phyloP scores from a whole-genome alignment of 2,329 filamentous ascomycete genomes.

The Acrocalymma vagum region DNA sequence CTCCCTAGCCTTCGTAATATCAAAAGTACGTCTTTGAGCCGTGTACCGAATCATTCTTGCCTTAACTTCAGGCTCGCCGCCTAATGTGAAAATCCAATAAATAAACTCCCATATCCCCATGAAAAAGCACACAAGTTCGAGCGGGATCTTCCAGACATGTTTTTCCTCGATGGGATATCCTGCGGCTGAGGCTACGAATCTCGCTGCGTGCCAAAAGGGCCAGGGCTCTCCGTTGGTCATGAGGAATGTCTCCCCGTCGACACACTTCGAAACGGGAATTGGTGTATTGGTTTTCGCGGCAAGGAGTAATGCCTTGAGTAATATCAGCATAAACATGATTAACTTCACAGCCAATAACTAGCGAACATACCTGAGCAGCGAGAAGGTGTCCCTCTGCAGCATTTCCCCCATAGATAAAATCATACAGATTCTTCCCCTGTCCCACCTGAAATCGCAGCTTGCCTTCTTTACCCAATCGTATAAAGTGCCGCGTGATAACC shows the following conservation, averaged over 20 bases:
- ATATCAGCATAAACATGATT: too few species aligned
- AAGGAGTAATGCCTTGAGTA: too few species aligned
- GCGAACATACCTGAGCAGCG: too few species aligned
- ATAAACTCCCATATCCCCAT: conserved; percentile 14
- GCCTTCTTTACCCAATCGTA: too few species aligned
- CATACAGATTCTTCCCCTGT: conserved; percentile 14
- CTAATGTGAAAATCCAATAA: conserved; percentile 16
- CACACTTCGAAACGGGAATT: conserved; percentile 1
- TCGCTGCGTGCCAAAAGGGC: conserved; percentile 17
- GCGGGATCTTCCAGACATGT: conserved; percentile 11
- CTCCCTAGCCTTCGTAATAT: conserved; percentile 23
- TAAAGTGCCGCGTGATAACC: conserved; percentile 7
- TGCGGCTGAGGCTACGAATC: conserved; percentile 5
- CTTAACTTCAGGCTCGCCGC: conserved; percentile 6
- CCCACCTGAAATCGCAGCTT: conserved; percentile 6
- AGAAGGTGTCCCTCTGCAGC: conserved; percentile 6
- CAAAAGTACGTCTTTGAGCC: conserved; percentile 12
- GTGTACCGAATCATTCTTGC: conserved; percentile 10
- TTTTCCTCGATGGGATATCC: conserved; percentile 11
- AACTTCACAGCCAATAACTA: too few species aligned
- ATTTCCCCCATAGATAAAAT: conserved; percentile 14
- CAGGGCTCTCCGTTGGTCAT: conserved; percentile 23
- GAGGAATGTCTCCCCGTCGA: conserved; percentile 20
- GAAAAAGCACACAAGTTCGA: conserved; percentile 3
- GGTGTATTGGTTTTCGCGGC: conserved; percentile 5